Percentiles rank a stretch among this genome's conserved stretches.
Conservation (phyloP, 257 asterid species). For the Capsicum chinense region DNA sequence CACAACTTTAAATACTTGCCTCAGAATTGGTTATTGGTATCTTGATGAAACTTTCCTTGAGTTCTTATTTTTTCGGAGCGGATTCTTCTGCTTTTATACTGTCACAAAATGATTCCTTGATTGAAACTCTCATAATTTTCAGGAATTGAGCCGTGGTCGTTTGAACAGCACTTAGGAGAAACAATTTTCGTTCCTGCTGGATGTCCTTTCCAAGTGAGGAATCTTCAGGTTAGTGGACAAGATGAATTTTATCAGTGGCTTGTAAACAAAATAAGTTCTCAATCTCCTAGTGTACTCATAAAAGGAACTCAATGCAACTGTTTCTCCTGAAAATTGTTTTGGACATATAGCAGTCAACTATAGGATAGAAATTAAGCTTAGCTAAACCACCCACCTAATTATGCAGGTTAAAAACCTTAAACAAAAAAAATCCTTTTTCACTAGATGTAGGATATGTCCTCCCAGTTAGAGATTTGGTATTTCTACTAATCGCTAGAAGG, state of each 20-base stretch:
- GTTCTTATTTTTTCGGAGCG: slow-evolving; percentile 5
- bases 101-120: slow-evolving; percentile 25
- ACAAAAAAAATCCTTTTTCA: background rate
- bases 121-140: slow-evolving; percentile 27
- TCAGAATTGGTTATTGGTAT: background rate
- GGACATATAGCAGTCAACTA: background rate
- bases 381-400: background rate
- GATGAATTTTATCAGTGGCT: slow-evolving; percentile 19
- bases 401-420: slow-evolving; percentile 12
- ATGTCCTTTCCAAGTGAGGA: slow-evolving; percentile 90
- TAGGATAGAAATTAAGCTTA: background rate
- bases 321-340: slow-evolving; percentile 15
- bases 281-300: background rate
- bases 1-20: background rate
- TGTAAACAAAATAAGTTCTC: background rate
- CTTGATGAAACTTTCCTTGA: background rate
- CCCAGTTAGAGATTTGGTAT: background rate
- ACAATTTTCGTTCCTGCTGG: slow-evolving; percentile 95
- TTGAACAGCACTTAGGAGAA: slow-evolving; percentile 84
- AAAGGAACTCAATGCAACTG: background rate
- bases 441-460: slow-evolving; percentile 14
- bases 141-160: slow-evolving; percentile 98
- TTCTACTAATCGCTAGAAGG: background rate
- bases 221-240: slow-evolving; percentile 73
- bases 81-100: slow-evolving; percentile 13